Conservation (phyloP, 352 stramenopile genomes). For the Globisporangium yorkense region DNA sequence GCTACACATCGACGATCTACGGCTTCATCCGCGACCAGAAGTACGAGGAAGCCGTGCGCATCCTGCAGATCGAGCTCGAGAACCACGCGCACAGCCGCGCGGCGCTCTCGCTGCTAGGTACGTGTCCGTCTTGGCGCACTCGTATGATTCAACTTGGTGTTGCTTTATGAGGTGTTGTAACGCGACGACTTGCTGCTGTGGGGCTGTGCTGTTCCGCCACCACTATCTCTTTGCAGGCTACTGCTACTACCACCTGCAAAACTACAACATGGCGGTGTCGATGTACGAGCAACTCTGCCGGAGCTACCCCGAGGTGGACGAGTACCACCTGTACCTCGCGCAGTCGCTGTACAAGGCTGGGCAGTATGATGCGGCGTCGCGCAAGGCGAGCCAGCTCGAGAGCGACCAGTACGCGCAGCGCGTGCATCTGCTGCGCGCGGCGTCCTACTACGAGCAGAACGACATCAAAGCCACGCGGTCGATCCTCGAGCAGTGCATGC, state of each 20-base stretch:
- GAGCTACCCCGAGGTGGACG: constrained; percentile 91
- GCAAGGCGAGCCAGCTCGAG: constrained; percentile 77
- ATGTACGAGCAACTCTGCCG: constrained; percentile 95
- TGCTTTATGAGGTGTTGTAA: not conserved
- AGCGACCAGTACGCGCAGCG: constrained; percentile 86
- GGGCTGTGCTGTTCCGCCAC: not conserved
- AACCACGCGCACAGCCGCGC: constrained; percentile 91
- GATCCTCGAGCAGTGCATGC: constrained; percentile 89
- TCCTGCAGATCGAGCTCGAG: constrained; percentile 91
- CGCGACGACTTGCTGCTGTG: too few relatives aligned
- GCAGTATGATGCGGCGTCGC: constrained; percentile 74
- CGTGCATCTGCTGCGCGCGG: constrained; percentile 79
- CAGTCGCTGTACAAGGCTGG: constrained; percentile 93
- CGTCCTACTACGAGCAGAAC: constrained; percentile 96
- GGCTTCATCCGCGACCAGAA: constrained; percentile 92
- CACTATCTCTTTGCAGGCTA: constrained; percentile 44
- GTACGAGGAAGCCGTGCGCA: constrained; percentile 90
- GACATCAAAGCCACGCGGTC: constrained; percentile 88
- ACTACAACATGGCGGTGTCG: constrained; percentile 86
- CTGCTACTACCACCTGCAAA: constrained; percentile 96
- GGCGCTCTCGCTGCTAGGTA: constrained; percentile 90
- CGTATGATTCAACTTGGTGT: too few relatives aligned
- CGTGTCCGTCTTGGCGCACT: not conserved
- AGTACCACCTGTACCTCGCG: constrained; percentile 95
- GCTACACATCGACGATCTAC: constrained; percentile 94